These are phyloP conservation scores for Gypsophila paniculata DNA, from an alignment of 179 eudicot species.

Conservation along the genomic window DNA sequence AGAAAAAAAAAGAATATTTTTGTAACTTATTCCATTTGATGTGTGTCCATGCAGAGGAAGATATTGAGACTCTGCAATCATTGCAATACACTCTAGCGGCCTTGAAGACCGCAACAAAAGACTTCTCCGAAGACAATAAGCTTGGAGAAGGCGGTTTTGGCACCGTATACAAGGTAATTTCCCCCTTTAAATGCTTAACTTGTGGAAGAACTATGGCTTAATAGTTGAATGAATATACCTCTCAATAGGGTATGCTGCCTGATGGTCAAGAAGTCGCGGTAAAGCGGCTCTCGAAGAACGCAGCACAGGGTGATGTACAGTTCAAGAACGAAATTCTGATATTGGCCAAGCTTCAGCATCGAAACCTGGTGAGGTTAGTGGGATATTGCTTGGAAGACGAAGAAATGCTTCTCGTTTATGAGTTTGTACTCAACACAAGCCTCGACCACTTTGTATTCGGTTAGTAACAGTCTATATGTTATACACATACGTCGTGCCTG, in stretches of 20 bases:
- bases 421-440: constrained; percentile 34
- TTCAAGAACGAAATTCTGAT: constrained; percentile 36
- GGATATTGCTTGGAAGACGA: constrained; percentile 33
- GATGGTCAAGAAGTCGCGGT: constrained; percentile 31
- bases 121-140: constrained; percentile 30
- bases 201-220: background rate
- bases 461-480: background rate
- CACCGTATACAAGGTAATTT: constrained; percentile 31
- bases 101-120: constrained; percentile 26
- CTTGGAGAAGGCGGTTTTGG: constrained; percentile 34
- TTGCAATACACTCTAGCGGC: constrained; percentile 26
- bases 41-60: constrained; percentile 18
- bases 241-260: constrained; percentile 16
- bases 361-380: constrained; percentile 26
- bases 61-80: constrained; percentile 19
- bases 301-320: constrained; percentile 28
- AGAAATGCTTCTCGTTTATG: constrained; percentile 43
- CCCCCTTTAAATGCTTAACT: background rate
- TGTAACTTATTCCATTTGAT: background rate
- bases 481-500: background rate
- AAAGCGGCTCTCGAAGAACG: constrained; percentile 29
- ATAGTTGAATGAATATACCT: background rate
- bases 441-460: constrained; percentile 34
- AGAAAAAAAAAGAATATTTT: too few relatives aligned
- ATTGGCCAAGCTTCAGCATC: constrained; percentile 21